phyloP scores from a whole-genome alignment of 2,329 filamentous ascomycete species.

The Juglanconis sp. region DNA sequence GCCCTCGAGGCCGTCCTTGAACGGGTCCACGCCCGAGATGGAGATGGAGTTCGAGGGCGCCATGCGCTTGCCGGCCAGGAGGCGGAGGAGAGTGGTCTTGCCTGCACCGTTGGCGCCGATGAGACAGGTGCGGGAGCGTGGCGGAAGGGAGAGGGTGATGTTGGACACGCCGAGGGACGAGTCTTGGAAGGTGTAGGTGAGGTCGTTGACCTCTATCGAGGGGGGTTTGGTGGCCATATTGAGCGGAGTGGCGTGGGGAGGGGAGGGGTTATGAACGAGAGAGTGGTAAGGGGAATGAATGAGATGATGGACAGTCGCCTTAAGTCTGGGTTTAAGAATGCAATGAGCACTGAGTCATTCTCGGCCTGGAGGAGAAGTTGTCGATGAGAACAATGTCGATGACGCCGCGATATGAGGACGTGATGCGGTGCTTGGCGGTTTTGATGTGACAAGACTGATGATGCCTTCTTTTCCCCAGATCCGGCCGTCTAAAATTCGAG shows the following conservation, averaged over 20 bases:
- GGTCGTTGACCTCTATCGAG: constrained; percentile 68
- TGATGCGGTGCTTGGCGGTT: not conserved
- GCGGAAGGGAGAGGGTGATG: constrained; percentile 72
- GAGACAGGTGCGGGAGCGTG: constrained; percentile 81
- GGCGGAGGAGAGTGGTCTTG: constrained; percentile 92
- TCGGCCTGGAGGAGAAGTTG: too few relatives aligned
- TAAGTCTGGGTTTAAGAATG: too few relatives aligned
- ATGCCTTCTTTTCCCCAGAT: not conserved
- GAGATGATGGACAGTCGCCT: not conserved
- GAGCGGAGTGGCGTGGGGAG: not conserved
- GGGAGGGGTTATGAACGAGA: not conserved
- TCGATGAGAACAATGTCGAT: not conserved
- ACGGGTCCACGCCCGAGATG: constrained; percentile 84
- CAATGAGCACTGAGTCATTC: too few relatives aligned
- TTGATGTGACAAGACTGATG: not conserved
- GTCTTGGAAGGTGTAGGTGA: constrained; percentile 89
- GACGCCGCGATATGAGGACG: not conserved
- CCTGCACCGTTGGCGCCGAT: constrained; percentile 97
- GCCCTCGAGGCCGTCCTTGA: constrained; percentile 83
- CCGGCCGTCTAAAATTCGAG: not conserved
- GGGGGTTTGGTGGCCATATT: constrained; percentile 40
- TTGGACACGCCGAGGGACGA: constrained; percentile 73
- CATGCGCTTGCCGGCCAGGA: constrained; percentile 92
- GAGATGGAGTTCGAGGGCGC: constrained; percentile 71
- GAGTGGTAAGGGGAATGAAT: too few relatives aligned